A percentile compares a stretch with the other conserved stretches of the same genome.
These are phyloP conservation scores for Raphanus hybrid DNA, from an alignment of 441 rosid species.

Conservation along the genomic window DNA sequence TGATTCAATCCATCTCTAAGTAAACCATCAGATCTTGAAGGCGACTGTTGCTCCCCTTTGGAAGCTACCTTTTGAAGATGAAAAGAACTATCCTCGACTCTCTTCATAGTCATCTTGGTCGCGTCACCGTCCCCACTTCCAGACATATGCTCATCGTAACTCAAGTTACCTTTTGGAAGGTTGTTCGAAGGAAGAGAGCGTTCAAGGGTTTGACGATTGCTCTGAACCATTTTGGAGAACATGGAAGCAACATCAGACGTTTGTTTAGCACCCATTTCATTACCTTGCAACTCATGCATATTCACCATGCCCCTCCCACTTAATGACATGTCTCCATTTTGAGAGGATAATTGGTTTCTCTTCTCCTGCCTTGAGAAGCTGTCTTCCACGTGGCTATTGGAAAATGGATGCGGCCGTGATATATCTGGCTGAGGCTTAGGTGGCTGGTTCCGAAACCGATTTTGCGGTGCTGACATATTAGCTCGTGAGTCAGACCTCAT, in stretches of 20 bases:
- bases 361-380: slow-evolving; percentile 46
- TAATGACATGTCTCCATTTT: slow-evolving; percentile 37
- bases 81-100: slow-evolving; percentile 52
- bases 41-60: slow-evolving; percentile 1
- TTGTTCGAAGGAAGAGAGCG: slow-evolving; percentile 54
- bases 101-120: slow-evolving; percentile 53
- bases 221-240: slow-evolving; percentile 47
- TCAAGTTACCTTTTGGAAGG: slow-evolving; percentile 45
- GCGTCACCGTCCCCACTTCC: slow-evolving; percentile 55
- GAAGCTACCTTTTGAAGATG: slow-evolving; percentile 51
- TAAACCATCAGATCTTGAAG: slow-evolving; percentile 30
- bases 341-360: slow-evolving; percentile 46
- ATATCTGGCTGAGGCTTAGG: slow-evolving; percentile 43
- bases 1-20: slow-evolving; percentile 41
- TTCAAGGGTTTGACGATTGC: slow-evolving; percentile 61
- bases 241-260: slow-evolving; percentile 39
- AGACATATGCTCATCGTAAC: slow-evolving; percentile 57
- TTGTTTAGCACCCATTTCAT: slow-evolving; percentile 42
- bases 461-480: slow-evolving; percentile 49
- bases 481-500: slow-evolving; percentile 49
- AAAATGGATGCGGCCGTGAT: slow-evolving; percentile 43
- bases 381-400: slow-evolving; percentile 48
- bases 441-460: slow-evolving; percentile 48
- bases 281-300: slow-evolving; percentile 25
- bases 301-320: slow-evolving; percentile 29